Evolutionary conservation across 1,284 basidiomycete species (phyloP).

Genomic region (Cryptococcus sp.): DNA sequence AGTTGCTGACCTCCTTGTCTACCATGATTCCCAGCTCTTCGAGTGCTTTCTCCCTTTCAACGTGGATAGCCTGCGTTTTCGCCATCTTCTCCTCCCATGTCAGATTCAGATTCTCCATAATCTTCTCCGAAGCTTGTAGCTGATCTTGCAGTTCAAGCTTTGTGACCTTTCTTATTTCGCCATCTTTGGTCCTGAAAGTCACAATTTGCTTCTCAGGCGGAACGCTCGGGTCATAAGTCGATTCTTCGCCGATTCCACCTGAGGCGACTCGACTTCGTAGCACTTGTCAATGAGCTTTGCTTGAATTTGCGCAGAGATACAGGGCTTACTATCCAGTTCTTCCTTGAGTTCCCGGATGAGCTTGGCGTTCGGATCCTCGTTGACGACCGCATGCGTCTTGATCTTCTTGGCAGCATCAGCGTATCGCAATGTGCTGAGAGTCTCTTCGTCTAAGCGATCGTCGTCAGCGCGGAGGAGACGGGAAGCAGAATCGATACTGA

Average conservation of each 20-base stretch:
- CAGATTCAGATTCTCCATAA: constrained; percentile 93
- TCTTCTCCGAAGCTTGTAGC: constrained; percentile 89
- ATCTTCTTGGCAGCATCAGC: constrained; percentile 99
- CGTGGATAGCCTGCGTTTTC: constrained; percentile 90
- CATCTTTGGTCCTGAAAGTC: constrained; percentile 87
- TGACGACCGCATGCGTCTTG: constrained; percentile 98
- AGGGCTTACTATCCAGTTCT: constrained; percentile 74
- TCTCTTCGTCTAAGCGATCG: constrained; percentile 69
- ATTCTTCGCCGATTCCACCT: constrained; percentile 60
- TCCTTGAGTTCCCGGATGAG: constrained; percentile 93
- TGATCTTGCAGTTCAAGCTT: constrained; percentile 97
- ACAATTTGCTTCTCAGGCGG: constrained; percentile 95
- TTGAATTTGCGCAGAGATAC: not conserved
- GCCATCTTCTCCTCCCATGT: constrained; percentile 95
- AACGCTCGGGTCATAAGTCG: constrained; percentile 77
- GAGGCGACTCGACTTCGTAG: constrained; percentile 42
- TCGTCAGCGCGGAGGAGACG: not conserved
- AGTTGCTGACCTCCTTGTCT: constrained; percentile 67
- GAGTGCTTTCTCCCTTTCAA: constrained; percentile 90
- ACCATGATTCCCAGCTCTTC: constrained; percentile 97
- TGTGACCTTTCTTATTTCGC: constrained; percentile 88
- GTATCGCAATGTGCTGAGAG: constrained; percentile 67
- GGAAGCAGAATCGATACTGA: constrained; percentile 7
- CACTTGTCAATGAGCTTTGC: constrained; percentile 14
- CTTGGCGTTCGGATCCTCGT: constrained; percentile 98